phyloP scores from a whole-genome alignment of 2,329 filamentous ascomycete species.

The Neocatenulostroma microsporum region DNA sequence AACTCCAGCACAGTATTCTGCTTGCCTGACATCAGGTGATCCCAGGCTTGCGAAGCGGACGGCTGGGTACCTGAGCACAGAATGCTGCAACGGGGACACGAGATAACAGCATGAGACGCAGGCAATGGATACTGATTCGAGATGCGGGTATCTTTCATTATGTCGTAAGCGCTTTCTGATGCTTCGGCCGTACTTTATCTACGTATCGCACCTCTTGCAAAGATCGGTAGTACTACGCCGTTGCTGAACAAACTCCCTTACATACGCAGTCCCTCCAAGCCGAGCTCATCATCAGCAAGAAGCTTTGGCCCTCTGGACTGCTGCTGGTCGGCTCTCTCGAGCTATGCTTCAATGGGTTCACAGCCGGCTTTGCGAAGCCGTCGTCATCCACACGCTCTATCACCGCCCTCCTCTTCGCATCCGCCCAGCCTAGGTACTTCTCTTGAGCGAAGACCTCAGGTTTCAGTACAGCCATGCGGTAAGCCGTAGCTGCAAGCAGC shows the following conservation, averaged over 20 bases:
- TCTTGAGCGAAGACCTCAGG: constrained; percentile 28
- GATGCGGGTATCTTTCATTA: no score
- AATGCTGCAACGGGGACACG: no score
- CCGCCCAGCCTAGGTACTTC: constrained; percentile 38
- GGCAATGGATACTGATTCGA: no score
- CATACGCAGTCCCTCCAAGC: constrained; percentile 37
- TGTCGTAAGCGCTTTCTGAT: no score
- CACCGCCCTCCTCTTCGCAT: constrained; percentile 33
- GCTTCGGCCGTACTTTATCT: no score
- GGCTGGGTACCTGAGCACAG: no score
- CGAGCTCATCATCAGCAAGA: constrained; percentile 37
- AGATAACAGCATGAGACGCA: no score
- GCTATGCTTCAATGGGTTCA: constrained; percentile 36
- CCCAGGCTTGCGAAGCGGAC: no score
- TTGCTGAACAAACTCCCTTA: constrained; percentile 18
- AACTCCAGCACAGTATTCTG: no score
- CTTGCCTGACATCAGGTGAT: no score
- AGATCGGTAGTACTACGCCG: no score
- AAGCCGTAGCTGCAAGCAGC: constrained; percentile 38
- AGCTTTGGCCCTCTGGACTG: constrained; percentile 39
- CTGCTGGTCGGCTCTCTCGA: constrained; percentile 27
- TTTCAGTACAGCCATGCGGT: constrained; percentile 40
- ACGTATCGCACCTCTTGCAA: no score
- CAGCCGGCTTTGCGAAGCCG: constrained; percentile 35
- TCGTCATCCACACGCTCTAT: constrained; percentile 28